Evolutionary conservation across 257 asterid genomes (phyloP).

Genomic region (Solanum gandarillasii): DNA sequence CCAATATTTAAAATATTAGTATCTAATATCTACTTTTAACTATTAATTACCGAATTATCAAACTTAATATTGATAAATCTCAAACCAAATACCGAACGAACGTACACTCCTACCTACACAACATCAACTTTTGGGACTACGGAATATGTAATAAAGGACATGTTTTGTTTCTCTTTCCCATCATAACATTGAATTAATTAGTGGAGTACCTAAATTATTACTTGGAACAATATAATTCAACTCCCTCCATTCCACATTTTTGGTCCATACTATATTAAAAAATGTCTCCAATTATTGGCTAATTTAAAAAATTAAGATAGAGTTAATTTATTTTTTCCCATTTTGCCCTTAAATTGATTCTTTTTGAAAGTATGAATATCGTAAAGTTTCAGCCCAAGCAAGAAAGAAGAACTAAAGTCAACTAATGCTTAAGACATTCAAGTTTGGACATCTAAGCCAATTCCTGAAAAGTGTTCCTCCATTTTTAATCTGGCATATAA

Average conservation of each 20-base stretch:
- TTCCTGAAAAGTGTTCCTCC: background rate
- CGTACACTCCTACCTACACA: background rate
- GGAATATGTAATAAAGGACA: background rate
- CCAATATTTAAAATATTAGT: no score
- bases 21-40: no score
- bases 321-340: no score
- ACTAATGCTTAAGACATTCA: no score
- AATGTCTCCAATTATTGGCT: background rate
- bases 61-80: background rate
- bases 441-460: no score
- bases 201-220: background rate
- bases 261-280: no score
- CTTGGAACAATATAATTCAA: background rate
- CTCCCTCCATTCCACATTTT: background rate
- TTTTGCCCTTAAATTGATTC: background rate
- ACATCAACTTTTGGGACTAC: background rate
- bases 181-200: background rate
- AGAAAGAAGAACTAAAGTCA: no score
- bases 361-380: no score
- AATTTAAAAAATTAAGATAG: background rate
- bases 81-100: background rate
- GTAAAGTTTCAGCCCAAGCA: background rate
- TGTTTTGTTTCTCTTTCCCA: background rate
- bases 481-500: background rate
- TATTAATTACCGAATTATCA: no score